A percentile compares a stretch with the other conserved stretches of the same genome.
phyloP scores from a whole-genome alignment of 495 filamentous ascomycete species.

The Hypoxylon perforatum region DNA sequence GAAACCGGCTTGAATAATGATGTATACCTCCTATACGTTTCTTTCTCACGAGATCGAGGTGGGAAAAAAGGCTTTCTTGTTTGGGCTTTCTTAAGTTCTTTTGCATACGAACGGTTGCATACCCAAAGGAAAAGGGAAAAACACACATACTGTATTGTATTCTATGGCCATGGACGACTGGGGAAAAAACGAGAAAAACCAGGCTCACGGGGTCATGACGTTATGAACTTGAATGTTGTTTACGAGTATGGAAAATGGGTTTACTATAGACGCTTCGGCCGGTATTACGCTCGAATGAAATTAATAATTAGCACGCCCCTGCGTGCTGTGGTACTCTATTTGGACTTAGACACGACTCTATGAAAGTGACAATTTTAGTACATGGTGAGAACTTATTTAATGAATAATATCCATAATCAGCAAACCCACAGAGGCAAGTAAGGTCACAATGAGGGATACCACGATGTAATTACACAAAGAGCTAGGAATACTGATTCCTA shows the following conservation, averaged over 20 bases:
- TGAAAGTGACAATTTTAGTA: neutral
- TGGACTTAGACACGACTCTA: neutral
- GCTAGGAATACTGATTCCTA: too few relatives aligned
- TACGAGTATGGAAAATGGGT: neutral
- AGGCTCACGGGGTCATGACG: slow-evolving; percentile 9
- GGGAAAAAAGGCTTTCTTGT: slow-evolving; percentile 1
- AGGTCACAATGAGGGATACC: too few relatives aligned
- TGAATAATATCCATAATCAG: too few relatives aligned
- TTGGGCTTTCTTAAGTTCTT: too few relatives aligned
- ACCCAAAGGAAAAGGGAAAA: slow-evolving; percentile 1
- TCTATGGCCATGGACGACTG: slow-evolving; percentile 17
- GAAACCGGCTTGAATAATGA: slow-evolving; percentile 4
- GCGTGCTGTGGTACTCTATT: slow-evolving; percentile 7
- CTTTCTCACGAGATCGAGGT: slow-evolving; percentile 10
- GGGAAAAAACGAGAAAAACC: neutral
- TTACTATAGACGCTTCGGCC: neutral
- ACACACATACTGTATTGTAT: slow-evolving; percentile 3
- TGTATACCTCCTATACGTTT: slow-evolving; percentile 20
- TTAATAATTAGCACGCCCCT: slow-evolving; percentile 1
- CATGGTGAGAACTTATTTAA: too few relatives aligned
- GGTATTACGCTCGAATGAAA: slow-evolving; percentile 17
- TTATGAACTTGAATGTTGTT: slow-evolving; percentile 22
- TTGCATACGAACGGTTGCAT: slow-evolving; percentile 6
- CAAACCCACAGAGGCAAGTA: too few relatives aligned
- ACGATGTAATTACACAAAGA: too few relatives aligned